Evolutionary conservation across 2,329 filamentous ascomycete species (phyloP).

Genomic region (Sclerotinia nivalis): DNA sequence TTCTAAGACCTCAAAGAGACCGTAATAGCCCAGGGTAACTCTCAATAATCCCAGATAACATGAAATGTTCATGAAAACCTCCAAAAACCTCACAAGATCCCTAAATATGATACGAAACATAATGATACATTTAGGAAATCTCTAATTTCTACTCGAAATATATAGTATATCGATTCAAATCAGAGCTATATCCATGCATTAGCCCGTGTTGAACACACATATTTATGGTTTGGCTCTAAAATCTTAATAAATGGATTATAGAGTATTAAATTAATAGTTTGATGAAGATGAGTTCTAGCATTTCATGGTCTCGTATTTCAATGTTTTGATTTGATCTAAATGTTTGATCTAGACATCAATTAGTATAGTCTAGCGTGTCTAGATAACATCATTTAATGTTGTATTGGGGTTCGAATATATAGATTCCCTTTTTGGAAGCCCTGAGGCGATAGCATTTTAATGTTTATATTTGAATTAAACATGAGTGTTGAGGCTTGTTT

Average conservation of each 20-base stretch:
- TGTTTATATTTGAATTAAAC: neutral
- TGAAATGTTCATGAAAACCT: neutral
- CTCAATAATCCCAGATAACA: neutral
- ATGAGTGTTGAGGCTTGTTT: neutral
- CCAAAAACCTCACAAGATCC: accelerated
- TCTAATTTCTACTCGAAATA: too few species aligned
- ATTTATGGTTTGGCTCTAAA: neutral
- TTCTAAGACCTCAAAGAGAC: neutral
- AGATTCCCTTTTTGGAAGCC: neutral
- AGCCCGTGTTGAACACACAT: too few species aligned
- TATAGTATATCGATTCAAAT: neutral
- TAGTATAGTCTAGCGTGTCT: too few species aligned
- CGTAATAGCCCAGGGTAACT: neutral
- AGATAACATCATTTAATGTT: neutral
- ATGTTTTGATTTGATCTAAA: neutral
- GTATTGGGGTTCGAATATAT: neutral
- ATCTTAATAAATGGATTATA: neutral
- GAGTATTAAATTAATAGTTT: neutral
- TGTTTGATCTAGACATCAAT: too few species aligned
- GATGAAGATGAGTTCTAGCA: neutral
- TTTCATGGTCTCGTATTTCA: neutral
- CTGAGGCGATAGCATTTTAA: neutral
- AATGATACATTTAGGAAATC: too few species aligned
- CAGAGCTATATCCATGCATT: neutral
- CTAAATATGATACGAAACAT: neutral